phyloP scores from a whole-genome alignment of 257 asterid genomes.

The Prunella vulgaris region DNA sequence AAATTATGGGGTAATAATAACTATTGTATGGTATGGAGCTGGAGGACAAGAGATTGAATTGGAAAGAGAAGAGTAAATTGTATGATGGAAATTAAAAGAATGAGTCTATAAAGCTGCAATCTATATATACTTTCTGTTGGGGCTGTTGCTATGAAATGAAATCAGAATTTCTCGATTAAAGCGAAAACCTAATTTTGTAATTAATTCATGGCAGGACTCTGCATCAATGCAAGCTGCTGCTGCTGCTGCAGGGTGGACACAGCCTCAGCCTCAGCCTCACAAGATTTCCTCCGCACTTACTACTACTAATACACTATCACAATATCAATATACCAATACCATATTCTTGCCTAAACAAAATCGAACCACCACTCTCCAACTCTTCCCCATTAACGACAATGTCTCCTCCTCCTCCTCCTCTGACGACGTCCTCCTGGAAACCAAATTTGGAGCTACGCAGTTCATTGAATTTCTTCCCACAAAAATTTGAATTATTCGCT shows the following conservation, averaged over 20 bases:
- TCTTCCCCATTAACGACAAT: conserved; percentile 33
- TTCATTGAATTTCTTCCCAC: conserved; percentile 57
- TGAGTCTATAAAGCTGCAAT: conserved; percentile 40
- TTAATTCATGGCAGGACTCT: conserved; percentile 36
- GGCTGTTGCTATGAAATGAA: conserved; percentile 29
- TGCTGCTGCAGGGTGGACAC: conserved; percentile 30
- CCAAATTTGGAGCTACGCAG: conserved; percentile 20
- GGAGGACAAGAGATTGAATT: conserved; percentile 27
- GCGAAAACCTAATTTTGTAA: conserved; percentile 18
- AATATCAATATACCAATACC: conserved; percentile 16
- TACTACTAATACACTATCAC: background rate
- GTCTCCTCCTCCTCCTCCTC: too few relatives aligned
- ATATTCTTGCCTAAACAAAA: background rate
- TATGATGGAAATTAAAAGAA: conserved; percentile 45
- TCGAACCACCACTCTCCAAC: conserved; percentile 39
- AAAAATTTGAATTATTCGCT: conserved; percentile 35
- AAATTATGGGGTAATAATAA: conserved; percentile 42
- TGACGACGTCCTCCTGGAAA: too few relatives aligned
- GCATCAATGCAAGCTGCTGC: conserved; percentile 42
- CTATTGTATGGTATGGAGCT: too few relatives aligned
- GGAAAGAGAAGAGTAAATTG: conserved; percentile 11
- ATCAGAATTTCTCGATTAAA: conserved; percentile 41
- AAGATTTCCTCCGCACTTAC: background rate
- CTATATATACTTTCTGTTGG: conserved; percentile 38
- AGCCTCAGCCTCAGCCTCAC: conserved; percentile 25